Conservation (phyloP, 1,284 basidiomycete genomes). For the Puccinia coronata region DNA sequence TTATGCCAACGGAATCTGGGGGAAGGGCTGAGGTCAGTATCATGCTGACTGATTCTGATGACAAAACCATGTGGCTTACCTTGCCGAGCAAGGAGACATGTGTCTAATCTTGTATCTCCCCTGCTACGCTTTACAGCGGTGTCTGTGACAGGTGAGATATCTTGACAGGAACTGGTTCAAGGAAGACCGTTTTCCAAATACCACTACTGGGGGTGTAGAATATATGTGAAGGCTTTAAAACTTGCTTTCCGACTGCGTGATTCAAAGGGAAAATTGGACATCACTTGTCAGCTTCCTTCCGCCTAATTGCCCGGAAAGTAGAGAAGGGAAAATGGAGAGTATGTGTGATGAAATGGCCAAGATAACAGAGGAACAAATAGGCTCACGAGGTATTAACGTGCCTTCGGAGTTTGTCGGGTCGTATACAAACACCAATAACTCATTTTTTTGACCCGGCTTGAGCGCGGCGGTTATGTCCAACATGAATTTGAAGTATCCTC, state of each 20-base stretch:
- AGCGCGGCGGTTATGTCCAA: conserved; percentile 43
- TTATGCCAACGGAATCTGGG: too few relatives aligned
- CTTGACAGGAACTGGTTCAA: conserved; percentile 50
- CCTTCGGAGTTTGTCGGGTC: conserved; percentile 45
- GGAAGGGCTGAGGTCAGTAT: too few relatives aligned
- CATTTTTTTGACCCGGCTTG: conserved; percentile 39
- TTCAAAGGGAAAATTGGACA: not conserved
- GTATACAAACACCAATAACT: conserved; percentile 50
- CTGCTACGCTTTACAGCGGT: too few relatives aligned
- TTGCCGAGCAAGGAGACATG: too few relatives aligned
- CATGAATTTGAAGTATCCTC: conserved; percentile 48
- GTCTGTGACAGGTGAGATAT: too few relatives aligned
- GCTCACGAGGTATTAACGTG: conserved; percentile 31
- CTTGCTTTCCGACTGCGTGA: conserved; percentile 34
- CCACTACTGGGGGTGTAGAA: conserved; percentile 49
- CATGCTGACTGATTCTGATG: too few relatives aligned
- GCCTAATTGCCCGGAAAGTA: too few relatives aligned
- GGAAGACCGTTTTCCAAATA: conserved; percentile 50
- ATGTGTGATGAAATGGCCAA: too few relatives aligned
- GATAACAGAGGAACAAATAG: too few relatives aligned
- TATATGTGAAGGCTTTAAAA: conserved; percentile 22
- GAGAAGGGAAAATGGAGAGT: too few relatives aligned
- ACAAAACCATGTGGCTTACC: too few relatives aligned
- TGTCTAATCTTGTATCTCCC: too few relatives aligned
- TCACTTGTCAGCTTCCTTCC: not conserved